A percentile compares a stretch with the other conserved stretches of the same genome.
These are phyloP conservation scores for Cyclotella kingstonii DNA, from an alignment of 108 stramenopile species.

Conservation along the genomic window DNA sequence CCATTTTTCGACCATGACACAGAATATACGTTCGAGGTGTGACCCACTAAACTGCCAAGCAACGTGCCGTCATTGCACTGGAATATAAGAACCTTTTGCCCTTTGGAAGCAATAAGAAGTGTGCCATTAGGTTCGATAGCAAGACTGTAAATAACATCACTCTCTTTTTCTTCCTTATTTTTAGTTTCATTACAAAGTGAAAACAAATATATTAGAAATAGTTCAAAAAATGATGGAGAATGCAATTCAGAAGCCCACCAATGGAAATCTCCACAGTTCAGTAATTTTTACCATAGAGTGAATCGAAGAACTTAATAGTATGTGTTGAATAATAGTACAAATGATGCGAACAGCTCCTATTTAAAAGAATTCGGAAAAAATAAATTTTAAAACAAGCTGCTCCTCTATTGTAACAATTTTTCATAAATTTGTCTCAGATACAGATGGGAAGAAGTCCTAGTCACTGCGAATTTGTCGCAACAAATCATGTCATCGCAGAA, in stretches of 20 bases:
- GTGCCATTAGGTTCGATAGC: background rate
- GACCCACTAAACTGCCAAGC: background rate
- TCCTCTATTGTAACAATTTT: too few relatives aligned
- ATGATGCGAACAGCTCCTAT: background rate
- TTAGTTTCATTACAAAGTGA: background rate
- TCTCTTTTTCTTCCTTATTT: background rate
- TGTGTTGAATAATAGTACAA: background rate
- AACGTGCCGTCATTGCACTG: background rate
- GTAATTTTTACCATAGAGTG: background rate
- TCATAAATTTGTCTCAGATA: too few relatives aligned
- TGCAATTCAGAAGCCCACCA: background rate
- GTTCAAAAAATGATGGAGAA: background rate
- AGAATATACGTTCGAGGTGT: background rate
- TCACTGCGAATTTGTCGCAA: too few relatives aligned
- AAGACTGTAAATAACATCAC: background rate
- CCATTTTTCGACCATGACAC: background rate
- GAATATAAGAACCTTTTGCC: background rate
- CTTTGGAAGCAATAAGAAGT: background rate
- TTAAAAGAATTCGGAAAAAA: too few relatives aligned
- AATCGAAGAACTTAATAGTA: too few relatives aligned
- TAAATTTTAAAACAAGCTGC: too few relatives aligned
- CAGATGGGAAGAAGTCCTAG: too few relatives aligned
- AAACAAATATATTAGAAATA: background rate
- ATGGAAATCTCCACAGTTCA: background rate
- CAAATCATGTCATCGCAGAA: too few relatives aligned